Base-by-base conservation (phyloP, 2,329 filamentous ascomycete species). In the Penicillium paneum region DNA sequence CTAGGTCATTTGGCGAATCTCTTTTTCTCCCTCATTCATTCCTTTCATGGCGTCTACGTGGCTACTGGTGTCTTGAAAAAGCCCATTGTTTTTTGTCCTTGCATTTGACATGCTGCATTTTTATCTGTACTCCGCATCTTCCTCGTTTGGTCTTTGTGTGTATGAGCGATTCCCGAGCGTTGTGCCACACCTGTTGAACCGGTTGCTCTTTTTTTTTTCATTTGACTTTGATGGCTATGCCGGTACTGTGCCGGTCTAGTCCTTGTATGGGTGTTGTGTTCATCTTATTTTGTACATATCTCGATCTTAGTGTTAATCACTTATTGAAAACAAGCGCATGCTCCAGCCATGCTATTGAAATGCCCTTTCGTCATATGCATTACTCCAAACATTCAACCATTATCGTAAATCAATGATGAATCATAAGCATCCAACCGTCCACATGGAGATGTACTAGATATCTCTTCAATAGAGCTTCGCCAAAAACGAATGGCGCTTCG, bases 401-500 rank as follows among this genome's bases (percentile, higher is more conserved):
- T 43, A 53, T 39, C 5, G 17, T 47, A 28, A 17, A 2, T 21
- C 21, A 13, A n/a, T 19, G 24, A 7, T 34, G 15, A 3, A 40
- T 47, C 17, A 8, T 17, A 17, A 19, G 13, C 26, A 12, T 4
- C 13, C n/a, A 29, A 10, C 7, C 13, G 11, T n/a, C n/a, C 45
- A 12, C 7, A 21, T 13, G 11, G 11, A 21, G 24, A 12, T 5
- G 13, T 19, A 11, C 8, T 17, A 29, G n/a, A 15, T 10, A 15
- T 12, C 5, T 8, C 17, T 2, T 54, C 21, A 70, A 59, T 67
- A 68, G 45, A 66, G 61, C 39, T 64, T 61, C 8, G 62, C 61
- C 36, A 71, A 45, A 28, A 66, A 64, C 31, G 64, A 67, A 31
- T 62, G 55, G 28, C 64, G 54, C 32, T 59, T 61, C 34, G 69